These are phyloP conservation scores for Elsinoe necatrix DNA, from an alignment of 2,329 filamentous ascomycete genomes.

Conservation along the genomic window DNA sequence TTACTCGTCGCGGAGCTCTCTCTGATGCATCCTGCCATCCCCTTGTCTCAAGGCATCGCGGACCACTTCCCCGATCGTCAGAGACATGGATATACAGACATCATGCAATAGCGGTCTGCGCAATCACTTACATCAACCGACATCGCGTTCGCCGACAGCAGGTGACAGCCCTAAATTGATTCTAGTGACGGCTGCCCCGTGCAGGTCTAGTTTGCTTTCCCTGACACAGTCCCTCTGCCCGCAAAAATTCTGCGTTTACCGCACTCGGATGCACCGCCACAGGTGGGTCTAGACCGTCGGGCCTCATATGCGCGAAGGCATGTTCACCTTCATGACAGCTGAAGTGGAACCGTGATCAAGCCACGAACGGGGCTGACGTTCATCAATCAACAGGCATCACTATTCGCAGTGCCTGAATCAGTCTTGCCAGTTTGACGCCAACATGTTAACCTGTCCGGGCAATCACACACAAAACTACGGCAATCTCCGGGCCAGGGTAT, in stretches of 20 bases:
- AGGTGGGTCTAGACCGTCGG: not conserved
- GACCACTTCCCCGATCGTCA: not conserved
- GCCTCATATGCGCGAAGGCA: not conserved
- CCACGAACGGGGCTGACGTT: constrained; percentile 4
- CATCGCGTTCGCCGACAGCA: not conserved
- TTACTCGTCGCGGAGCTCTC: not conserved
- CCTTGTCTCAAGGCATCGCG: not conserved
- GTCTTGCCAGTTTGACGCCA: not conserved
- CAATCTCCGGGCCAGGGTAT: not conserved
- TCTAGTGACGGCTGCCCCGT: not conserved
- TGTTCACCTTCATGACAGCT: not conserved
- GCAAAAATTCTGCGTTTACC: not conserved
- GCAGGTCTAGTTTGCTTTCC: not conserved
- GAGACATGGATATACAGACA: not conserved
- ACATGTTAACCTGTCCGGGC: not conserved
- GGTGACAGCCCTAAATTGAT: constrained; percentile 2
- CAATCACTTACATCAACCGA: not conserved
- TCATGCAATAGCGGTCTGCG: not conserved
- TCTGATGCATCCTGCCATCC: not conserved
- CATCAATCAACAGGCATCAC: not conserved
- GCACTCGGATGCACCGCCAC: not conserved
- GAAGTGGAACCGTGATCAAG: not conserved
- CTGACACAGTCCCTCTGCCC: not conserved
- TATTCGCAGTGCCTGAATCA: not conserved
- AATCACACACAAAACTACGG: not conserved